phyloP scores from a whole-genome alignment of 2,329 filamentous ascomycete species.

The Cladosporium halotolerans region DNA sequence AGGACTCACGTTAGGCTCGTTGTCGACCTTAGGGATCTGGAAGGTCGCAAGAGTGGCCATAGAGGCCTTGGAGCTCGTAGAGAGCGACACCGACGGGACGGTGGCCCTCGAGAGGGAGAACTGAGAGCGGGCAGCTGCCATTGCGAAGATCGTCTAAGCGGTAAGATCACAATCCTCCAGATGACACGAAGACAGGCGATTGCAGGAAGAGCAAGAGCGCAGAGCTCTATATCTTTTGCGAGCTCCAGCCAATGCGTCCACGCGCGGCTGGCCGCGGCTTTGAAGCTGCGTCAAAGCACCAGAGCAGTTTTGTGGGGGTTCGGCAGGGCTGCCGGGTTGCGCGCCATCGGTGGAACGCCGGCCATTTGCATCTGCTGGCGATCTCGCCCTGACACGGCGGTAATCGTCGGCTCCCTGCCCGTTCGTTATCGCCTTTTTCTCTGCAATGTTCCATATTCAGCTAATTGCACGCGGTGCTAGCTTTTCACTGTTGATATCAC shows the following conservation, averaged over 20 bases:
- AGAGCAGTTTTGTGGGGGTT: neutral
- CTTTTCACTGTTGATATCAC: too few species aligned
- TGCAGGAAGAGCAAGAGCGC: neutral
- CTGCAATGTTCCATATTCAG: neutral
- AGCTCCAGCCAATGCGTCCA: conserved; percentile 9
- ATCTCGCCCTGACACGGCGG: neutral
- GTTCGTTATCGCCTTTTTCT: conserved; percentile 3
- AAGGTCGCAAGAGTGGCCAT: conserved; percentile 68
- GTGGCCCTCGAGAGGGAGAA: conserved; percentile 9
- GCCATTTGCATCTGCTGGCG: neutral
- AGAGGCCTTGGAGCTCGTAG: conserved; percentile 4
- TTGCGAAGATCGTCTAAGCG: neutral
- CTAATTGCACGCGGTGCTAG: too few species aligned
- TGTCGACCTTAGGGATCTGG: conserved; percentile 77
- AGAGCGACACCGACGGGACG: conserved; percentile 5
- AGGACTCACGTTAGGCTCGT: conserved; percentile 83
- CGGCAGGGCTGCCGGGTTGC: neutral
- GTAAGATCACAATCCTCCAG: conserved; percentile 4
- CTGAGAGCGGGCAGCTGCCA: conserved; percentile 7
- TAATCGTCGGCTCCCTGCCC: conserved; percentile 5
- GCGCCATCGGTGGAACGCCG: neutral
- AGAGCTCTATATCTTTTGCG: conserved; percentile 5
- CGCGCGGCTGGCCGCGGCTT: conserved; percentile 9
- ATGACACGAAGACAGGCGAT: neutral
- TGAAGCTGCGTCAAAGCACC: neutral